Percentiles rank a stretch among this genome's conserved stretches.
Evolutionary conservation across 345 rosid genomes (phyloP).

Genomic region (Arabis hirsuta): DNA sequence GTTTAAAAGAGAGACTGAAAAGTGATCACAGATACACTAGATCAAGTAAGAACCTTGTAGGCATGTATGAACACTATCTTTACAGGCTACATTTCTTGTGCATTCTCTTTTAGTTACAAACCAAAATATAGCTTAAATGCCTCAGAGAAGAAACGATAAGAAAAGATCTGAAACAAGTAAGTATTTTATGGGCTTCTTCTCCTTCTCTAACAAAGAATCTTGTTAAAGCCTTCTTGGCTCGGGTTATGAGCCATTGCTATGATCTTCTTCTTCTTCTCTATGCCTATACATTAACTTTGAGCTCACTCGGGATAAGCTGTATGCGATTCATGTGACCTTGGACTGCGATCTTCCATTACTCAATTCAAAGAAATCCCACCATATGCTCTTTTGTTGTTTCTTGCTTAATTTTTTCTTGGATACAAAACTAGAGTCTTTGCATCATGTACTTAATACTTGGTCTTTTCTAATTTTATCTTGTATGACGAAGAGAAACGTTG

Average conservation of each 20-base stretch:
- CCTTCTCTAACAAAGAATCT: slow-evolving; percentile 38
- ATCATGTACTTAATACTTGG: neutral
- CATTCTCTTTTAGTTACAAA: slow-evolving; percentile 22
- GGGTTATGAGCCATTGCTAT: too few relatives aligned
- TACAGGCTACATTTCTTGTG: neutral
- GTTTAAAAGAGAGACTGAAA: slow-evolving; percentile 56
- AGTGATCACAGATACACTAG: slow-evolving; percentile 48
- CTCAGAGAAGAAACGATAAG: slow-evolving; percentile 3
- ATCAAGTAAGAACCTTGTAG: slow-evolving; percentile 33
- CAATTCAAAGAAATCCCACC: neutral
- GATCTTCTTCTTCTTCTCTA: slow-evolving; percentile 16
- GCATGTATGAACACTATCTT: slow-evolving; percentile 22
- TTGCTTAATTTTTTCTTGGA: neutral
- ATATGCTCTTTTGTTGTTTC: neutral
- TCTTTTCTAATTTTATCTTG: neutral
- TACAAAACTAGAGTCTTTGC: neutral
- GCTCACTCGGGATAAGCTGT: slow-evolving; percentile 55
- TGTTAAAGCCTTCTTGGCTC: neutral
- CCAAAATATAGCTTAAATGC: slow-evolving; percentile 17
- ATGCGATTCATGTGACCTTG: neutral
- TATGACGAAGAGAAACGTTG: neutral
- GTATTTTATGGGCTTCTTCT: slow-evolving; percentile 45
- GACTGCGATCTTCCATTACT: neutral
- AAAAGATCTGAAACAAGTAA: too few relatives aligned
- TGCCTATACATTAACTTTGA: slow-evolving; percentile 72